phyloP scores from a whole-genome alignment of 257 asterid genomes.

The Echites panduratus region DNA sequence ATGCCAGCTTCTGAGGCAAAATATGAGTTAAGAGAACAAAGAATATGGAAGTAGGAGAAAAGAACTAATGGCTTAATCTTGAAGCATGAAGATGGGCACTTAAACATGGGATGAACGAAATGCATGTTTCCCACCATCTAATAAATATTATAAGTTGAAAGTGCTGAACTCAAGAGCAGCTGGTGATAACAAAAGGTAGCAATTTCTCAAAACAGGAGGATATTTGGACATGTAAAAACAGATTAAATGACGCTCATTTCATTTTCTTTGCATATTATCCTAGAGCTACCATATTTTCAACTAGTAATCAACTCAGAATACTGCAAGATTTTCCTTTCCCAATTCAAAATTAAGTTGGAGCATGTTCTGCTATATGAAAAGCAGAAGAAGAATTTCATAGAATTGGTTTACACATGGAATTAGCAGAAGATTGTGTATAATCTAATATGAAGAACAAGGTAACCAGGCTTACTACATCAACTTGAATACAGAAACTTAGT shows the following conservation, averaged over 20 bases:
- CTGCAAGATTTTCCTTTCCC: background rate
- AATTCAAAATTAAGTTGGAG: background rate
- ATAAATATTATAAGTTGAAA: background rate
- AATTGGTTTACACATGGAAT: background rate
- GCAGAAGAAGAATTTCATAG: background rate
- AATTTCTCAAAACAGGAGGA: background rate
- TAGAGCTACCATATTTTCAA: background rate
- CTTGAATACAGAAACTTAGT: background rate
- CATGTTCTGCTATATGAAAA: background rate
- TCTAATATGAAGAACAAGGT: background rate
- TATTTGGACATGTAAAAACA: background rate
- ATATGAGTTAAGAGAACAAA: background rate
- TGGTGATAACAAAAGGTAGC: background rate
- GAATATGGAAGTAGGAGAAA: no score
- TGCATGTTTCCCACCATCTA: background rate
- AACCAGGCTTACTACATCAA: background rate
- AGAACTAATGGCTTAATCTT: background rate
- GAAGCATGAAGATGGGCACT: background rate
- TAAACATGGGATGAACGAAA: background rate
- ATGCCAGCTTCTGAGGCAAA: background rate
- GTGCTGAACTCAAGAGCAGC: background rate
- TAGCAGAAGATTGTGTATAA: background rate
- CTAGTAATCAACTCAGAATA: background rate
- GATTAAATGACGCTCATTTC: background rate
- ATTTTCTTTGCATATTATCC: background rate